Evolutionary conservation across 768 basidiomycete genomes (phyloP), one percentile per base, ranked within the genome.

Genomic region (Boletus rubropictus): DNA sequence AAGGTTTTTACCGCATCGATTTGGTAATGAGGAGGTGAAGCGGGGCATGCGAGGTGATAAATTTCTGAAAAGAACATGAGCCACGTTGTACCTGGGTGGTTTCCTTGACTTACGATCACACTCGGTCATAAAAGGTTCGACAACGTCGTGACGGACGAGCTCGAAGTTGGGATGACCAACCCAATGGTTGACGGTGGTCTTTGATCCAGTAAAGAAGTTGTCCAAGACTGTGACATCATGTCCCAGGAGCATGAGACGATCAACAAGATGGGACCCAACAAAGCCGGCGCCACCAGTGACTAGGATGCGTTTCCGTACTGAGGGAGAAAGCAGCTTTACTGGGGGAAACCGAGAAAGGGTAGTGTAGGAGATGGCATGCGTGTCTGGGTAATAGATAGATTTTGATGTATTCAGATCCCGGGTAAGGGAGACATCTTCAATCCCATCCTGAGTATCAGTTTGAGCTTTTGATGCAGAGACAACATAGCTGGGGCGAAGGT

Each of bases 241-340:
- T 14, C 96, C 96, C 42, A 98, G 81, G 52, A 97, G 79, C 92
- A 99, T 94, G 52, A 98, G 81, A 40, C 96, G 81, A 72, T 99
- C 96, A 44, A 99, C 89, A 39, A 99, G 82, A 71, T 99, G 96
- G 27, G 92, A 95, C 14, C 96, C 96, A 49, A 99, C 95, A 67
- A 99, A 99, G n/a, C 96, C 96, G 31, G 95, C 96, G 34, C 96
- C 95, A 49, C 95, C 95, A 18, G 95, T 98, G 57, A 97, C 86
- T 33, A 99, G 80, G 57, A 98, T 72, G 49, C 95, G 86, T 70
- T 95, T 96, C 59, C 91, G 81, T 51, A 72, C 66, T 2, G 81
- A 73, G 18, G 87, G 81, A 9, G 89, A 68, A 39, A 99, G 80
- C 39, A 93, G 81, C 59, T 81, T 89, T 50, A 99, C 94, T 4